Conservation (phyloP, 305 asterid genomes). For the Solanum chacoense region DNA sequence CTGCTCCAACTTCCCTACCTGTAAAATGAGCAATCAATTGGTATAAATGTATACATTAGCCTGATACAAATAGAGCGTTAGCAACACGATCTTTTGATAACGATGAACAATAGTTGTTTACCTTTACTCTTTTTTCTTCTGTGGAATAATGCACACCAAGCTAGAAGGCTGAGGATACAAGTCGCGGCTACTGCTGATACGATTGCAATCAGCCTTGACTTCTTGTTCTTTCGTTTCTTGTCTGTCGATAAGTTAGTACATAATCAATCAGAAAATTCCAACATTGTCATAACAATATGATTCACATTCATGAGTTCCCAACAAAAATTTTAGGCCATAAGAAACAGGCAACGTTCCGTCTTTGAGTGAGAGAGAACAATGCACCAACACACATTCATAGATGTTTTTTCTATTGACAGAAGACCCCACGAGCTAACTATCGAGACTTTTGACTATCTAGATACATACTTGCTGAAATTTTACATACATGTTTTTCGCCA, state of each 20-base stretch:
- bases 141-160: not conserved
- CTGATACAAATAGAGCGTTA: not conserved
- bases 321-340: not conserved
- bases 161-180: not conserved
- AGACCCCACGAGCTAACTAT: not conserved
- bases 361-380: not conserved
- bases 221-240: not conserved
- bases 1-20: not conserved
- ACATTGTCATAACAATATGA: not conserved
- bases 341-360: not conserved
- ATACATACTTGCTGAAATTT: not conserved
- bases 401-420: not conserved
- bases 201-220: not conserved
- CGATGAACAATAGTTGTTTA: not conserved
- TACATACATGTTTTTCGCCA: not conserved
- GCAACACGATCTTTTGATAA: not conserved
- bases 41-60: not conserved
- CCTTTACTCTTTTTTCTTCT: not conserved
- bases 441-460: not conserved
- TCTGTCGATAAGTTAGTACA: not conserved
- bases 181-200: not conserved
- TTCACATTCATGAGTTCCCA: not conserved
- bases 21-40: not conserved
- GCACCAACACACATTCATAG: not conserved
- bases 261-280: not conserved